Percentiles rank a stretch among this genome's conserved stretches.
Conservation (phyloP, 768 basidiomycete genomes). For the Flagelloscypha sp. region DNA sequence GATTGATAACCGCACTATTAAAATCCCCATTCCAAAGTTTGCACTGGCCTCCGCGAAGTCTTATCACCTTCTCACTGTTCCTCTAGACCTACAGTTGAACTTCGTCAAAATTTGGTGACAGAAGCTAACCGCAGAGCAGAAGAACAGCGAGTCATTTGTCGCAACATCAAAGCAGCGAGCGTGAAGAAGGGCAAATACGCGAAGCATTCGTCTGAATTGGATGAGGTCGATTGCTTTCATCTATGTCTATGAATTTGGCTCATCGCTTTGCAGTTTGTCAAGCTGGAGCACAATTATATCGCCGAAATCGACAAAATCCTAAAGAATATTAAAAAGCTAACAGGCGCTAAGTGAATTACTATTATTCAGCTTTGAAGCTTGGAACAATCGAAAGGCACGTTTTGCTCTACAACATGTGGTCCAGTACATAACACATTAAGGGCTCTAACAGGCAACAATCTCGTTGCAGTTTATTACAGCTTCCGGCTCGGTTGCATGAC, state of each 20-base stretch:
- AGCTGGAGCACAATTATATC: conserved; percentile 53
- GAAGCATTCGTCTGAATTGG: conserved; percentile 62
- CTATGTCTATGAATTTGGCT: conserved; percentile 1
- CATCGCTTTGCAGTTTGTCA: conserved; percentile 53
- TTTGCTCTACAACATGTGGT: too few species aligned
- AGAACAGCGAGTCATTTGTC: conserved; percentile 66
- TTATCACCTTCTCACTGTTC: not conserved
- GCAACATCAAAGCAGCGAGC: conserved; percentile 59
- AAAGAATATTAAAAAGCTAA: conserved; percentile 52
- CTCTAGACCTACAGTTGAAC: conserved; percentile 68
- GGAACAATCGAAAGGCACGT: too few species aligned
- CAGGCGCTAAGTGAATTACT: too few species aligned
- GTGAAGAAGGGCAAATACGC: conserved; percentile 62
- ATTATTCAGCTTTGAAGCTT: too few species aligned
- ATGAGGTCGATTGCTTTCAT: conserved; percentile 44
- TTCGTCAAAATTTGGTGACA: conserved; percentile 46
- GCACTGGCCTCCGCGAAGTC: conserved; percentile 8
- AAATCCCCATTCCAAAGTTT: conserved; percentile 75
- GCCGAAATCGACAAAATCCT: conserved; percentile 62
- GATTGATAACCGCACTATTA: conserved; percentile 63
- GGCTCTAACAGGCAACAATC: too few species aligned
- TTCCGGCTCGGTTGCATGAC: too few species aligned
- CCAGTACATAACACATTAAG: too few species aligned
- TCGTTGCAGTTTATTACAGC: too few species aligned
- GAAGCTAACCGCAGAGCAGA: conserved; percentile 60